Conservation (phyloP, 78 protist genomes). For the slime mould (Dictyostelium discoideum) region DNA sequence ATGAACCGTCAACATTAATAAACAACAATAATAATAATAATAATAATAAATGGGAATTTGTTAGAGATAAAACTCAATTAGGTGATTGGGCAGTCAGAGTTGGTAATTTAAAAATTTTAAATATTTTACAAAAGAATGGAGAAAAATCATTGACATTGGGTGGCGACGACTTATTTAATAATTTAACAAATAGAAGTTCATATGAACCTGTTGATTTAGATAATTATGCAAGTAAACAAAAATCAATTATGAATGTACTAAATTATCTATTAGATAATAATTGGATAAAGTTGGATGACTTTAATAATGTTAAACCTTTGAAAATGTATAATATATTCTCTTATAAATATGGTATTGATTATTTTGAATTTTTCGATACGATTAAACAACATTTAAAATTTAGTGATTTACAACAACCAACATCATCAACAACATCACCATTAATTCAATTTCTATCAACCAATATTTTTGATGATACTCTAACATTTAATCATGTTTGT, state of each 20-base stretch:
- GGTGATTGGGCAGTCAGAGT: neutral
- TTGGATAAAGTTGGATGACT: neutral
- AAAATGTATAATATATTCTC: neutral
- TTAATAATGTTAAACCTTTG: neutral
- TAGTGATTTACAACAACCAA: neutral
- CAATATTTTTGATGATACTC: too few relatives aligned
- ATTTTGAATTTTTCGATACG: neutral
- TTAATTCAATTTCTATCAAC: neutral
- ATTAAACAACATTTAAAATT: neutral
- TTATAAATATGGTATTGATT: neutral
- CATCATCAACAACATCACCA: neutral
- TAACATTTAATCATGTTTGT: neutral
- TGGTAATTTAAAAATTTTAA: neutral
- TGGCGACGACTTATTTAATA: neutral
- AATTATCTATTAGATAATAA: neutral
- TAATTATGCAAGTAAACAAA: neutral
- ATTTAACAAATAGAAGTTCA: neutral
- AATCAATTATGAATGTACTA: neutral
- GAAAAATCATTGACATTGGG: neutral
- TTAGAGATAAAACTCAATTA: neutral
- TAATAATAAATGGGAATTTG: neutral
- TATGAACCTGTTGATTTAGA: neutral
- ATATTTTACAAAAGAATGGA: neutral
- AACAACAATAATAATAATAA: neutral
- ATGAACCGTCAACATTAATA: neutral